Evolutionary conservation across 176 grass and related monocot species (phyloP).

Genomic region (Phyllostachys edulis): DNA sequence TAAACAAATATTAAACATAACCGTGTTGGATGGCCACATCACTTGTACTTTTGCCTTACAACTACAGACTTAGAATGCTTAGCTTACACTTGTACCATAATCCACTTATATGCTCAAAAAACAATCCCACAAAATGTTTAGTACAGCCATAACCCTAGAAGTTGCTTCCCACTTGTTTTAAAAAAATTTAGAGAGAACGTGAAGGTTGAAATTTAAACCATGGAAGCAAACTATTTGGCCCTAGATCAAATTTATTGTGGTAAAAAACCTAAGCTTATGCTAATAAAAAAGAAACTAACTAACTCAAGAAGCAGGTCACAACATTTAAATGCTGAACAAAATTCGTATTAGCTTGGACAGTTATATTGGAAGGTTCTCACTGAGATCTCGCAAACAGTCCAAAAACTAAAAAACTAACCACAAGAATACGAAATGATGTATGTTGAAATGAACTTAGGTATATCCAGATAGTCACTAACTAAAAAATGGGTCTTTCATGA

Average conservation of each 20-base stretch:
- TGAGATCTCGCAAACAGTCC: not conserved
- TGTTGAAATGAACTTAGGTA: not conserved
- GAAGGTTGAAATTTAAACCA: not conserved
- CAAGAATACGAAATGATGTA: not conserved
- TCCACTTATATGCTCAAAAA: not conserved
- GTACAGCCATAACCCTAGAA: not conserved
- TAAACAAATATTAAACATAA: not conserved
- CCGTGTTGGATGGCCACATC: not conserved
- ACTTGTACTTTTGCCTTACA: not conserved
- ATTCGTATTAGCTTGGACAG: not conserved
- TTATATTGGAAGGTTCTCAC: not conserved
- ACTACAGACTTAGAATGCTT: not conserved
- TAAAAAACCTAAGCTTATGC: not conserved
- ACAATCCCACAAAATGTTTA: not conserved
- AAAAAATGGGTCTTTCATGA: not conserved
- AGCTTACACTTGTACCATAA: not conserved
- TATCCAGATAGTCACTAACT: not conserved
- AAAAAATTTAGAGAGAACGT: not conserved
- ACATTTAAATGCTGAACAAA: not conserved
- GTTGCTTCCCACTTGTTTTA: not conserved
- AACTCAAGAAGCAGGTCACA: not conserved
- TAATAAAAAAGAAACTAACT: not conserved
- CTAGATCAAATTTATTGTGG: not conserved
- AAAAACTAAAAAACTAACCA: not conserved
- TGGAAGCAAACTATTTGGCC: not conserved